Evolutionary conservation across 441 rosid genomes (phyloP).

Genomic region (Geranium incanum): DNA sequence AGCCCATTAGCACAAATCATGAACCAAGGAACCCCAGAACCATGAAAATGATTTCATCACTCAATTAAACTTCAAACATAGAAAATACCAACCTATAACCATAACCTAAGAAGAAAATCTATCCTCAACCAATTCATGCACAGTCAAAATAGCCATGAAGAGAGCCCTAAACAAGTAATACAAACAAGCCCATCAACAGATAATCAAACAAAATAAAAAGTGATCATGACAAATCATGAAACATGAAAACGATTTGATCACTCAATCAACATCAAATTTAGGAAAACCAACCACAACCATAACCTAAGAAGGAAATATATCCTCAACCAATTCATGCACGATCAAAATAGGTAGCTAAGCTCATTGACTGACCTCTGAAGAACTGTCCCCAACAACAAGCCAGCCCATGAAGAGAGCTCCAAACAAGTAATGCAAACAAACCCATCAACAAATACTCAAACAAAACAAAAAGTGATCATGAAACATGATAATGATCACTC

Average conservation of each 20-base stretch:
- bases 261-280: neutral
- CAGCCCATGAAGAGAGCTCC: conserved; percentile 73
- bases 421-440: conserved; percentile 16
- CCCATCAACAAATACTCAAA: neutral
- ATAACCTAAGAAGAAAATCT: conserved; percentile 18
- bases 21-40: no score
- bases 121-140: conserved; percentile 46
- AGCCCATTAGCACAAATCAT: no score
- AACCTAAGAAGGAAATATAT: conserved; percentile 2
- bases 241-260: neutral
- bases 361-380: conserved; percentile 39
- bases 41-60: neutral
- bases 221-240: neutral
- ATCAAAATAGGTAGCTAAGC: neutral
- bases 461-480: neutral
- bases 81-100: neutral
- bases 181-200: conserved; percentile 1
- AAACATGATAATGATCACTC: neutral
- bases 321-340: neutral
- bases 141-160: conserved; percentile 54
- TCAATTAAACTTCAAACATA: neutral
- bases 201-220: neutral
- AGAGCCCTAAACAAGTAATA: conserved; percentile 54
- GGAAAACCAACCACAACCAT: neutral
- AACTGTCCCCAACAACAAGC: conserved; percentile 79